Evolutionary conservation across 805 yeast genomes (phyloP).

Genomic region (Yarrowia sp.): DNA sequence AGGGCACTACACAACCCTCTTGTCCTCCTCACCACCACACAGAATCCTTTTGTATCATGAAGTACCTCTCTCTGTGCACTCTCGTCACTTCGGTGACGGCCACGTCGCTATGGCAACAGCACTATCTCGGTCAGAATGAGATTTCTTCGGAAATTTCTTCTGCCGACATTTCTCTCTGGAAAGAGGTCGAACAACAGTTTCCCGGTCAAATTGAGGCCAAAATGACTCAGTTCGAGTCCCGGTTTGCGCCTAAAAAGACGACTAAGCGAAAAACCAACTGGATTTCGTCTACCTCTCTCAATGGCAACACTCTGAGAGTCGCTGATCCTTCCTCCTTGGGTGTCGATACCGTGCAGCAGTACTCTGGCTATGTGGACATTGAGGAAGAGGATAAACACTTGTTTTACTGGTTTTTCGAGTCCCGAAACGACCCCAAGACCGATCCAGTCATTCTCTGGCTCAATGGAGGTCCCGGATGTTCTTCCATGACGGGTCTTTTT

Average conservation of each 20-base stretch:
- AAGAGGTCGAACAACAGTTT: constrained; percentile 1
- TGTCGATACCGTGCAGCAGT: constrained; percentile 72
- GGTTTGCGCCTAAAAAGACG: constrained; percentile 29
- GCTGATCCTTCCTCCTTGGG: constrained; percentile 70
- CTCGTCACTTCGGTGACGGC: constrained; percentile 9
- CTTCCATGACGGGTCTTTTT: constrained; percentile 86
- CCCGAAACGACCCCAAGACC: constrained; percentile 81
- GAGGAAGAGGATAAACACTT: constrained; percentile 83
- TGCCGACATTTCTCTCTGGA: constrained; percentile 16
- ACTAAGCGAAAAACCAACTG: constrained; percentile 12
- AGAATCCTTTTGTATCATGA: not conserved
- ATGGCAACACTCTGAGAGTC: constrained; percentile 62
- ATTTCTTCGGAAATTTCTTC: constrained; percentile 3
- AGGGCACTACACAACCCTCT: not conserved
- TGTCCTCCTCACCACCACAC: not conserved
- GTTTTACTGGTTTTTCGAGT: constrained; percentile 93
- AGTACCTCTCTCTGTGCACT: not conserved
- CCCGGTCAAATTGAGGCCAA: constrained; percentile 16
- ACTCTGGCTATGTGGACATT: constrained; percentile 74
- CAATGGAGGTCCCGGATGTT: constrained; percentile 97
- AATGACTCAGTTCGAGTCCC: constrained; percentile 12
- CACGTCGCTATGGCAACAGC: constrained; percentile 24
- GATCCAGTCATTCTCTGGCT: constrained; percentile 93
- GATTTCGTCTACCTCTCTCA: not conserved
- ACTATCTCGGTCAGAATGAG: not conserved